phyloP scores from a whole-genome alignment of 768 basidiomycete species.

The Omphalotus guepiniiformis region DNA sequence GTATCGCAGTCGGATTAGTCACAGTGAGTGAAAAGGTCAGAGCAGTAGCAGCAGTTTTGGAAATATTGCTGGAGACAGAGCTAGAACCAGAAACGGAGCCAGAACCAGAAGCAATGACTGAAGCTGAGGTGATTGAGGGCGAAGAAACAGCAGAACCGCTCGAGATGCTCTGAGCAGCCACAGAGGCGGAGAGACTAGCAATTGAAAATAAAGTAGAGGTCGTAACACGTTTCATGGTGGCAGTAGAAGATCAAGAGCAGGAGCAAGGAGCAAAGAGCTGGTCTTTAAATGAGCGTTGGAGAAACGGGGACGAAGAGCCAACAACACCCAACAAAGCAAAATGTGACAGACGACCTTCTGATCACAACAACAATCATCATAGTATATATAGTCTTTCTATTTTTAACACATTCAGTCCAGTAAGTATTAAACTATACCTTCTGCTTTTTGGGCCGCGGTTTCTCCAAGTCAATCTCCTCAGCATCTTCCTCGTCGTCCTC shows the following conservation, averaged over 20 bases:
- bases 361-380: too few species aligned
- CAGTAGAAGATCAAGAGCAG: not conserved
- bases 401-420: too few species aligned
- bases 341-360: too few species aligned
- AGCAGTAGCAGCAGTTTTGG: slow-evolving; percentile 26
- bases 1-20: slow-evolving; percentile 59
- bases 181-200: slow-evolving; percentile 34
- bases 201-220: slow-evolving; percentile 24
- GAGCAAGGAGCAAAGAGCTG: too few species aligned
- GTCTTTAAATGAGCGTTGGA: too few species aligned
- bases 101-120: slow-evolving; percentile 14
- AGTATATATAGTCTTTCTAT: too few species aligned
- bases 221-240: slow-evolving; percentile 3
- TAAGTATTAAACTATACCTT: too few species aligned
- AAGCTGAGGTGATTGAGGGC: slow-evolving; percentile 9
- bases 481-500: slow-evolving; percentile 70
- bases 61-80: slow-evolving; percentile 14
- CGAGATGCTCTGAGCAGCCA: slow-evolving; percentile 31
- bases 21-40: slow-evolving; percentile 42
- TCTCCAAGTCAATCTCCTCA: slow-evolving; percentile 86
- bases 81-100: slow-evolving; percentile 8
- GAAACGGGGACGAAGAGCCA: too few species aligned
- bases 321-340: too few species aligned
- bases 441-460: slow-evolving; percentile 74
- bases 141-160: slow-evolving; percentile 12